A percentile compares a stretch with the other conserved stretches of the same genome.
These are phyloP conservation scores for Penicillium chermesinum DNA, from an alignment of 495 filamentous ascomycete genomes.

Conservation along the genomic window DNA sequence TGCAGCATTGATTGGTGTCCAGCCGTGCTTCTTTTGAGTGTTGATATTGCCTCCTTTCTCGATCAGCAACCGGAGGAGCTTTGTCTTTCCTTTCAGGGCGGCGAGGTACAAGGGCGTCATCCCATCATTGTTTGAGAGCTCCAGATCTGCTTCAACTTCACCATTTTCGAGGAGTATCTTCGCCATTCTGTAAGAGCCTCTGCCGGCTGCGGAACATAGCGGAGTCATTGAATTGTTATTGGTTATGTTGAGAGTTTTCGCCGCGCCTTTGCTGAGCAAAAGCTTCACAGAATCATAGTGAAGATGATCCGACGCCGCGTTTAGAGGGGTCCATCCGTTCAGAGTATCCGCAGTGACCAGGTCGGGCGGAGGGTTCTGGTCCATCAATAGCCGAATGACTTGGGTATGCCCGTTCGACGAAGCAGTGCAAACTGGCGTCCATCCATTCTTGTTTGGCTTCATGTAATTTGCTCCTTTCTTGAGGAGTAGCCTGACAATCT, in stretches of 20 bases:
- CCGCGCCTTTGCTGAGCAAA: neutral
- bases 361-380: neutral
- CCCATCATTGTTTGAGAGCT: neutral
- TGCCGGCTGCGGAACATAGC: neutral
- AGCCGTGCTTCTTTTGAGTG: neutral
- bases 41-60: neutral
- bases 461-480: neutral
- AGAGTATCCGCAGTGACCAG: neutral
- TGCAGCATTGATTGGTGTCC: neutral
- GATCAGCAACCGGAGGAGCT: neutral
- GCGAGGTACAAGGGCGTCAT: neutral
- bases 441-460: neutral
- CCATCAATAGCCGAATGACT: neutral
- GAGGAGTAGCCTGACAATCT: neutral
- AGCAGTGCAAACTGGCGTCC: neutral
- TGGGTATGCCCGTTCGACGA: neutral
- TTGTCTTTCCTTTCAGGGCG: neutral
- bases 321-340: neutral
- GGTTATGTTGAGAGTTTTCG: neutral
- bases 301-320: neutral
- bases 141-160: neutral
- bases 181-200: neutral
- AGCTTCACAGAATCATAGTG: neutral
- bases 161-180: slow-evolving; percentile 1
- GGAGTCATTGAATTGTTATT: neutral